Evolutionary conservation across 163 green algal genomes (phyloP).

Genomic region (Chlorella variabilis): DNA sequence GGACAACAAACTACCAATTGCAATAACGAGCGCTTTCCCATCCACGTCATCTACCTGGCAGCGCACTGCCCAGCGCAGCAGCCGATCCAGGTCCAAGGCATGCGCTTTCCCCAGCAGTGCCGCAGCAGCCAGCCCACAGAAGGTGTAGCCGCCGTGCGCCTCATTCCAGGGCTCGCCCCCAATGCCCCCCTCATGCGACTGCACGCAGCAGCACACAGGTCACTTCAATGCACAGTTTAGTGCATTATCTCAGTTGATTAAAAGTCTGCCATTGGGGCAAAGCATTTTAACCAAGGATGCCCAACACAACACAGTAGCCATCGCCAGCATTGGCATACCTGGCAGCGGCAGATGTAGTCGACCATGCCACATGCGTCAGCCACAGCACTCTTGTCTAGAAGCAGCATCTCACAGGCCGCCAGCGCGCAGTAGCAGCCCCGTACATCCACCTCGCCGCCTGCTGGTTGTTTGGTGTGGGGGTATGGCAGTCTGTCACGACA

Average conservation of each 20-base stretch:
- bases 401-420: conserved; percentile 79
- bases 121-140: conserved; percentile 89
- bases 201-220: neutral
- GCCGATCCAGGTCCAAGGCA: conserved; percentile 67
- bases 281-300: no score
- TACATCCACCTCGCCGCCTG: conserved; percentile 91
- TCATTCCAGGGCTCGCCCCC: conserved; percentile 97
- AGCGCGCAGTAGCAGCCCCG: conserved; percentile 93
- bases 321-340: conserved; percentile 52
- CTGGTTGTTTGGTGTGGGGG: no score
- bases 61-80: conserved; percentile 78
- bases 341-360: conserved; percentile 74
- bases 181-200: conserved; percentile 86
- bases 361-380: conserved; percentile 59
- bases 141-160: conserved; percentile 98
- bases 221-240: no score
- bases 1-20: neutral
- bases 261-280: no score
- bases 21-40: no score
- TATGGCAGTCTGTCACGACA: no score
- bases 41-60: conserved; percentile 63
- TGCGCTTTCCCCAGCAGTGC: conserved; percentile 62
- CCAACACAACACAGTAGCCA: neutral
- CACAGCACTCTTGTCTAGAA: conserved; percentile 76
- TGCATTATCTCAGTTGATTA: no score